Conservation (phyloP, 306 rosid genomes). For the Ochetophila trinervis region DNA sequence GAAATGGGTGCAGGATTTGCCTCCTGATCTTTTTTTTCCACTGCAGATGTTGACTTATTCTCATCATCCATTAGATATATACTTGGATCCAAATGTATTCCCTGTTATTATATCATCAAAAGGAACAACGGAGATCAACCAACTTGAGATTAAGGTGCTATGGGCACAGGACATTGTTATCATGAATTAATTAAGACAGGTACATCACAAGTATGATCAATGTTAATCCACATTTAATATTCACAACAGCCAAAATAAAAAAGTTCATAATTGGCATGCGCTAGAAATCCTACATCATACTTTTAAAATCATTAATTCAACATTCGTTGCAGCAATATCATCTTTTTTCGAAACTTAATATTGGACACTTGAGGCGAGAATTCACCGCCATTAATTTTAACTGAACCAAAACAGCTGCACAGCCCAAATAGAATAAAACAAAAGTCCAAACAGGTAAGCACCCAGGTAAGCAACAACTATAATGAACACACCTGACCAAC, state of each 20-base stretch:
- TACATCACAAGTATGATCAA: background rate
- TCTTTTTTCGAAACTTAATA: no score
- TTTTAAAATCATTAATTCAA: no score
- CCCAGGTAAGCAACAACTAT: no score
- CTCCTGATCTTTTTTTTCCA: slow-evolving; percentile 40
- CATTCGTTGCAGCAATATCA: no score
- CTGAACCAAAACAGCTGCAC: no score
- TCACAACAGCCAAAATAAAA: background rate
- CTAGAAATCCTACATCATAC: no score
- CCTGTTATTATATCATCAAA: slow-evolving; percentile 43
- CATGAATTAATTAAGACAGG: background rate
- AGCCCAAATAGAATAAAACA: no score
- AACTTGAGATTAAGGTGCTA: slow-evolving; percentile 8
- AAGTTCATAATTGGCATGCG: no score
- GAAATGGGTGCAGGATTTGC: slow-evolving; percentile 31
- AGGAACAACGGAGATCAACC: slow-evolving; percentile 5
- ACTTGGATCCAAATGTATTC: slow-evolving; percentile 96
- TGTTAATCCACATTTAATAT: background rate
- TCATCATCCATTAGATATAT: slow-evolving; percentile 93
- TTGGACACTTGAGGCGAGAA: no score
- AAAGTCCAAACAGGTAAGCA: no score
- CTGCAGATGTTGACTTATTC: slow-evolving; percentile 47
- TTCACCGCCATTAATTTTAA: no score
- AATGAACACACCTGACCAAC: no score
- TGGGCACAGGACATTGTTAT: background rate